These are phyloP conservation scores for Bipolaris bicolor DNA, from an alignment of 2,329 filamentous ascomycete species.

Conservation along the genomic window DNA sequence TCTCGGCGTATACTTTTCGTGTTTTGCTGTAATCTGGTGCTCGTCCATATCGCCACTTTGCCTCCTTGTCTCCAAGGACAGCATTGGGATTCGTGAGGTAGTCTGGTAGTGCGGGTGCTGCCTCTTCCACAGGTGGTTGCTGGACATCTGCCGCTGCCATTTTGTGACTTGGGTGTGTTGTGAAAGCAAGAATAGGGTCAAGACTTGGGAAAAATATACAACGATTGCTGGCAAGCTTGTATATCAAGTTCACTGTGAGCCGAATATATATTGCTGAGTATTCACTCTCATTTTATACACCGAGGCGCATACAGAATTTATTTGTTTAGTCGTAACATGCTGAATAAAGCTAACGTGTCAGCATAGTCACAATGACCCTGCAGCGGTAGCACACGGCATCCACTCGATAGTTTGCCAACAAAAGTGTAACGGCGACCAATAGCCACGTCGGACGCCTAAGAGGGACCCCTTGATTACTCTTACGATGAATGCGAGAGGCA, in stretches of 20 bases:
- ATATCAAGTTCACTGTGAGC: background rate
- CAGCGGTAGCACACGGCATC: constrained; percentile 10
- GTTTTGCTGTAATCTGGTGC: constrained; percentile 71
- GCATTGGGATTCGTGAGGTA: constrained; percentile 66
- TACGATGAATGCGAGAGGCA: constrained; percentile 3
- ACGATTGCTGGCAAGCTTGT: background rate
- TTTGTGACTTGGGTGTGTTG: constrained; percentile 1
- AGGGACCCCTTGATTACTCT: constrained; percentile 3
- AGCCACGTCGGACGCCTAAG: background rate
- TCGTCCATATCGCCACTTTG: constrained; percentile 65
- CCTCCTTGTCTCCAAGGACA: constrained; percentile 60
- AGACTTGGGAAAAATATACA: background rate
- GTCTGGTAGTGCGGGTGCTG: constrained; percentile 57
- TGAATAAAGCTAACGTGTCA: constrained; percentile 9
- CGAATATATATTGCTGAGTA: background rate
- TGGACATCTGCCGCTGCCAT: constrained; percentile 42
- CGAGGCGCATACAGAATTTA: constrained; percentile 8
- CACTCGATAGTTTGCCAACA: constrained; percentile 9
- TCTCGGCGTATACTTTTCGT: constrained; percentile 63
- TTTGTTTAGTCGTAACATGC: constrained; percentile 11
- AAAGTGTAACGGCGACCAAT: background rate
- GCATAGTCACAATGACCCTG: constrained; percentile 14
- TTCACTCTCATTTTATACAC: background rate
- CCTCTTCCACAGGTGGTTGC: constrained; percentile 32
- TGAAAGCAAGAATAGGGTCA: background rate